Base-by-base conservation (phyloP, 1,284 basidiomycete genomes). In the Fomitopsis schrenkii region DNA sequence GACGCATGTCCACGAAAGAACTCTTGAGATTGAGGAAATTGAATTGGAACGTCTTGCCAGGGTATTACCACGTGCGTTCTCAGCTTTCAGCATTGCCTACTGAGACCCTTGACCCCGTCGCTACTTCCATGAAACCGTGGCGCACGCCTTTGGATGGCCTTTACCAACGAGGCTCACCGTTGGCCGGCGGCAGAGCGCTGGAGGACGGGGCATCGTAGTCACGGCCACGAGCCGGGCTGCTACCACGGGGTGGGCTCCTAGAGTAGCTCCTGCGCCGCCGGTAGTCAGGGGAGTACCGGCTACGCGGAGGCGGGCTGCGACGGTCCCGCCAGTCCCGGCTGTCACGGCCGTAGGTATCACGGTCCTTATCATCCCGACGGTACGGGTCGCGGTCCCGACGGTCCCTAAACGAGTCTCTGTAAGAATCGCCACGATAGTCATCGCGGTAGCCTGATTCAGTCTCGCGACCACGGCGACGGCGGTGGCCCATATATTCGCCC, bases 401-500 rank as follows among this genome's bases (percentile, higher is more conserved):
- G 63, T 81, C 79, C 50, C 80, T 76, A 61, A 70, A 66, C 52
- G 68, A 63, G 62, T 80, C 78, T 53, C 72, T 67, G 62, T 81
- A 74, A 0, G 77, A 76, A 59, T 85, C 85, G 60, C 85, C 38
- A 40, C 38, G 79, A 65, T 83, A 77, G 67, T 83, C 79, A 61
- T 80, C 75, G 64, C 71, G 70, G 57, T 73, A 22, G 33, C 74
- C 74, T 33, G 77, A 75, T 70, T 84, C 83, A 2, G 82, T 80
- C 63, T 90, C 87, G 55, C 86, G 82, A 33, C 75, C 77, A 63
- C 84, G 81, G 50, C 92, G 88, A 53, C 93, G 88, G 67, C 91
- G 88, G 69, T 93, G 91, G 17, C 95, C 95, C 90, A 96, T 96
- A 79, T 99, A 99, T 78, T 98, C 93, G 65, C 97, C 97, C 4